Evolutionary conservation across 1,284 basidiomycete genomes (phyloP).

Genomic region (Hemileia vastatrix): DNA sequence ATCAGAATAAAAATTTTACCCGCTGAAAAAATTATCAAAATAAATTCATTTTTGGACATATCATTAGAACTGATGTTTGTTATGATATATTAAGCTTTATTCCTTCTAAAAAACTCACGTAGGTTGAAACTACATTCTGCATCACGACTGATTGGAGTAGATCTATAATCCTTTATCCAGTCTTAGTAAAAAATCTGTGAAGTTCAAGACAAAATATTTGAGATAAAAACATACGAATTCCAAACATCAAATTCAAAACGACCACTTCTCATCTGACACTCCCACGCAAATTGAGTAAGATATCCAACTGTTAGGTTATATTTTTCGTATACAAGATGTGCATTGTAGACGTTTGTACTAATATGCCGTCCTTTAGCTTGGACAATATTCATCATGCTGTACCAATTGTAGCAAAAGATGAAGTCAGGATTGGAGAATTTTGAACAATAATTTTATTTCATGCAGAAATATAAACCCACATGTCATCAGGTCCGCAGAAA

Average conservation of each 20-base stretch:
- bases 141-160: constrained; percentile 10
- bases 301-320: constrained; percentile 12
- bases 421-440: background rate
- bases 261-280: constrained; percentile 13
- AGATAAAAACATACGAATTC: constrained; percentile 10
- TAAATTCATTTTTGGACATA: too few relatives aligned
- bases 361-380: constrained; percentile 13
- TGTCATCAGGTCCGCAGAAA: constrained; percentile 16
- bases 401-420: background rate
- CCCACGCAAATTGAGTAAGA: constrained; percentile 15
- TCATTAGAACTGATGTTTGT: too few relatives aligned
- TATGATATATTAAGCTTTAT: too few relatives aligned
- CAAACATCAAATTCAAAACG: constrained; percentile 18
- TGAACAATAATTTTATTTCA: background rate
- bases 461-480: constrained; percentile 2
- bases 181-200: background rate
- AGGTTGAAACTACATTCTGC: constrained; percentile 19
- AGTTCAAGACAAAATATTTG: background rate
- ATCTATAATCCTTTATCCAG: background rate
- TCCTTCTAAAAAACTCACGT: too few relatives aligned
- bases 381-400: constrained; percentile 19
- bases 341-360: constrained; percentile 10
- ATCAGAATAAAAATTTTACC: too few relatives aligned
- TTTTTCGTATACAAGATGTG: constrained; percentile 4
- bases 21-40: too few relatives aligned